phyloP scores from a whole-genome alignment of 2,329 filamentous ascomycete genomes.

The Cytospora schulzeri region DNA sequence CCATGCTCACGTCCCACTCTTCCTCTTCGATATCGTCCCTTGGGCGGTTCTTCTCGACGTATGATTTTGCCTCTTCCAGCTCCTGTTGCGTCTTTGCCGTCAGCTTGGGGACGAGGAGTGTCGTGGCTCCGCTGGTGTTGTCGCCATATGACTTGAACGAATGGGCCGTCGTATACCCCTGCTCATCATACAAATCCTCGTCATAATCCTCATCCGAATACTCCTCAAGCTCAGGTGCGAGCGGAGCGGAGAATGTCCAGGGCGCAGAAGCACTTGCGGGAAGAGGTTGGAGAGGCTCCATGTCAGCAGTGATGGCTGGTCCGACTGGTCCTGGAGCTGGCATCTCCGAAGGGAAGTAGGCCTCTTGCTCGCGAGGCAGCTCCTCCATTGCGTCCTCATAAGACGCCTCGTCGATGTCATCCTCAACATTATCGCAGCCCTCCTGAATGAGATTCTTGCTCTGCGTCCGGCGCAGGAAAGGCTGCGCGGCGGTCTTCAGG shows the following conservation, averaged over 20 bases:
- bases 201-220: constrained; percentile 81
- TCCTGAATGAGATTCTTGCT: constrained; percentile 42
- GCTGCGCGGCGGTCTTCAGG: constrained; percentile 46
- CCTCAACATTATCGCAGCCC: constrained; percentile 30
- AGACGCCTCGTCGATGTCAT: constrained; percentile 43
- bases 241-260: constrained; percentile 1
- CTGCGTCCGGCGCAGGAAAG: constrained; percentile 46
- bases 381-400: constrained; percentile 52
- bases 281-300: constrained; percentile 25
- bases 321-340: constrained; percentile 6
- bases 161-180: constrained; percentile 76
- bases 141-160: constrained; percentile 75
- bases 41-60: constrained; percentile 68
- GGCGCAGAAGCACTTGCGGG: constrained; percentile 8
- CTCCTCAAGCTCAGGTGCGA: constrained; percentile 62
- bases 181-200: constrained; percentile 63
- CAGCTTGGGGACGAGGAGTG: constrained; percentile 70
- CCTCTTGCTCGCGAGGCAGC: constrained; percentile 33
- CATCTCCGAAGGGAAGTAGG: constrained; percentile 14
- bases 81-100: constrained; percentile 72
- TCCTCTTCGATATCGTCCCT: constrained; percentile 85
- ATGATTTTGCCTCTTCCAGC: constrained; percentile 64
- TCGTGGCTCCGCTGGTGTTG: constrained; percentile 55
- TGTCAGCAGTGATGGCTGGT: constrained; percentile 13
- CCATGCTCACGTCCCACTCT: constrained; percentile 93